Evolutionary conservation across 2,329 filamentous ascomycete genomes (phyloP).

Genomic region (Cladosporium sp.): DNA sequence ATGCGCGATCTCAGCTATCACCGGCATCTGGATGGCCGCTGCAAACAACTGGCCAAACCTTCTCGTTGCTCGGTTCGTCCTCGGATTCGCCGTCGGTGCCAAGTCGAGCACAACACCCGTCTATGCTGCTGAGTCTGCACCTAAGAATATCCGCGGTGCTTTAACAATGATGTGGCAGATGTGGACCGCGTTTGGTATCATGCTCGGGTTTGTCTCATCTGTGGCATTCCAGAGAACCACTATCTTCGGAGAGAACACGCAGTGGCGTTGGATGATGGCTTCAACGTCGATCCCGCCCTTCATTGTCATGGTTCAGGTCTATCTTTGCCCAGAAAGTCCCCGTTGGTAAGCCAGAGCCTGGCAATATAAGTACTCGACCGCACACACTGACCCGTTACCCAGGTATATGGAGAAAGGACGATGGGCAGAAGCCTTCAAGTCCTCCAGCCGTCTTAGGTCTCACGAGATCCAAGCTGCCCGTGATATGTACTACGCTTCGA

Average conservation of each 20-base stretch:
- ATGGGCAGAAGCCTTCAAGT: conserved; percentile 41
- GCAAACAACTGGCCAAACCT: conserved; percentile 72
- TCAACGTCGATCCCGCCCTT: conserved; percentile 45
- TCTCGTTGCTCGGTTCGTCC: conserved; percentile 67
- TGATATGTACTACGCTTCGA: conserved; percentile 43
- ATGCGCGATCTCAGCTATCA: conserved; percentile 66
- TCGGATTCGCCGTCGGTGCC: conserved; percentile 58
- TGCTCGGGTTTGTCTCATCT: conserved; percentile 47
- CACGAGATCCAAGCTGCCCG: conserved; percentile 43
- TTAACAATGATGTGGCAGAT: conserved; percentile 52
- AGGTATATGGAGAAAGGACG: conserved; percentile 44
- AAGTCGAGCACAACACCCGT: conserved; percentile 50
- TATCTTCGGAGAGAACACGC: conserved; percentile 29
- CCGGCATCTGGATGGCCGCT: conserved; percentile 65
- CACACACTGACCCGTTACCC: neutral
- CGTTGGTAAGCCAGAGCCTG: conserved; percentile 27
- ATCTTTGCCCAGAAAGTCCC: conserved; percentile 48
- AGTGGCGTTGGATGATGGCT: conserved; percentile 36
- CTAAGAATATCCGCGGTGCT: conserved; percentile 44
- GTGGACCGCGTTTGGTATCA: conserved; percentile 48
- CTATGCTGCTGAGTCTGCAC: conserved; percentile 44
- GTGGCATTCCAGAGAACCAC: conserved; percentile 41
- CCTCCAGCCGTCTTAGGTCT: conserved; percentile 39
- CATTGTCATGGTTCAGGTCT: conserved; percentile 38
- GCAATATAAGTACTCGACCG: neutral